Evolutionary conservation across 768 basidiomycete species (phyloP).

Genomic region (Collybia sordida): DNA sequence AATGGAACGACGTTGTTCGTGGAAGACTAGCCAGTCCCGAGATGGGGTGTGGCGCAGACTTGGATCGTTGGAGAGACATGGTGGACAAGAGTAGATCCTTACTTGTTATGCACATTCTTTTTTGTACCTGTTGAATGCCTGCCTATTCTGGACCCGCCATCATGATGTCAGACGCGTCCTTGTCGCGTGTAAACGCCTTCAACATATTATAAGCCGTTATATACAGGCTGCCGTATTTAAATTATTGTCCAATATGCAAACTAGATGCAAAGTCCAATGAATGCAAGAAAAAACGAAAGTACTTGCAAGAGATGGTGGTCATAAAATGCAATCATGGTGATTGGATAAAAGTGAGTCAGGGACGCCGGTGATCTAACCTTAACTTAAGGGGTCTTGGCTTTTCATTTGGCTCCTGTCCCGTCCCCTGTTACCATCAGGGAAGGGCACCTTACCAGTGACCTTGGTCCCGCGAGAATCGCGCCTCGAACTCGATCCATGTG

Average conservation of each 20-base stretch:
- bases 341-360: slow-evolving; percentile 1
- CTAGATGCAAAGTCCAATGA: slow-evolving; percentile 2
- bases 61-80: slow-evolving; percentile 24
- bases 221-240: neutral
- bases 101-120: neutral
- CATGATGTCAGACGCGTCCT: slow-evolving; percentile 13
- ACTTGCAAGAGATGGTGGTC: too few species aligned
- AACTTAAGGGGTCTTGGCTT: slow-evolving; percentile 30
- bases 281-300: too few species aligned
- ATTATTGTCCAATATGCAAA: neutral
- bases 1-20: slow-evolving; percentile 21
- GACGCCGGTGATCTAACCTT: slow-evolving; percentile 9
- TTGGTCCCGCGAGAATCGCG: slow-evolving; percentile 32
- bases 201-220: too few species aligned
- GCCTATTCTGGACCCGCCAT: neutral
- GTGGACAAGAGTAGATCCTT: neutral
- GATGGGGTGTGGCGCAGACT: slow-evolving; percentile 28
- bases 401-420: slow-evolving; percentile 28
- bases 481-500: slow-evolving; percentile 21
- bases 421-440: slow-evolving; percentile 44
- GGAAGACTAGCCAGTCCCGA: slow-evolving; percentile 12
- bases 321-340: neutral
- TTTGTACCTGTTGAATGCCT: neutral
- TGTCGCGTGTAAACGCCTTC: too few species aligned
- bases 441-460: slow-evolving; percentile 47